Percentiles rank a stretch among this genome's conserved stretches.
Conservation (phyloP, 345 rosid species). For the Capsella bursapastoris region DNA sequence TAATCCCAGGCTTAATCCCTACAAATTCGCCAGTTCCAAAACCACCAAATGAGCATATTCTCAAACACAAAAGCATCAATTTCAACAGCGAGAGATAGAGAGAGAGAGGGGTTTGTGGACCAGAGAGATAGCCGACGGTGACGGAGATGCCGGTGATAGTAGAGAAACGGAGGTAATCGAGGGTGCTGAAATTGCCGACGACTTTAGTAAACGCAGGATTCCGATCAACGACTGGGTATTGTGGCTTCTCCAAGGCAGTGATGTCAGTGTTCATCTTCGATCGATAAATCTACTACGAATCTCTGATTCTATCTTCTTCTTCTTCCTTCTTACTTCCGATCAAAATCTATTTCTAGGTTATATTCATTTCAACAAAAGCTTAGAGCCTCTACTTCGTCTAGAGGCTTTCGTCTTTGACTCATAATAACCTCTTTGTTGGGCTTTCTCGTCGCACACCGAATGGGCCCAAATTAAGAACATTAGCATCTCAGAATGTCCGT, state of each 20-base stretch:
- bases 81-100: not conserved
- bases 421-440: slow-evolving; percentile 9
- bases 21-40: slow-evolving; percentile 8
- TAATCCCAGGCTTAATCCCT: slow-evolving; percentile 93
- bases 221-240: slow-evolving; percentile 84
- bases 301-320: slow-evolving; percentile 14
- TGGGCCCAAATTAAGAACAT: not conserved
- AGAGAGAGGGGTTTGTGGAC: slow-evolving; percentile 42
- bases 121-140: slow-evolving; percentile 95
- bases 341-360: slow-evolving; percentile 24
- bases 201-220: slow-evolving; percentile 84
- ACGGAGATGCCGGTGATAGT: slow-evolving; percentile 84
- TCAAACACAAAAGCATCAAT: not conserved
- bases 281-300: slow-evolving; percentile 6
- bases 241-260: slow-evolving; percentile 91
- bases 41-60: slow-evolving; percentile 12
- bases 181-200: slow-evolving; percentile 77
- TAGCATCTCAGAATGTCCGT: not conserved
- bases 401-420: not conserved
- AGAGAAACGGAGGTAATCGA: slow-evolving; percentile 78
- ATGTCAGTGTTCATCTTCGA: slow-evolving; percentile 86
- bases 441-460: not conserved
- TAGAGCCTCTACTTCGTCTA: slow-evolving; percentile 9
- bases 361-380: slow-evolving; percentile 14
- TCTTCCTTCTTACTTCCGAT: not conserved